Evolutionary conservation across 1,284 basidiomycete species (phyloP).

Genomic region (Puccinia polysora): DNA sequence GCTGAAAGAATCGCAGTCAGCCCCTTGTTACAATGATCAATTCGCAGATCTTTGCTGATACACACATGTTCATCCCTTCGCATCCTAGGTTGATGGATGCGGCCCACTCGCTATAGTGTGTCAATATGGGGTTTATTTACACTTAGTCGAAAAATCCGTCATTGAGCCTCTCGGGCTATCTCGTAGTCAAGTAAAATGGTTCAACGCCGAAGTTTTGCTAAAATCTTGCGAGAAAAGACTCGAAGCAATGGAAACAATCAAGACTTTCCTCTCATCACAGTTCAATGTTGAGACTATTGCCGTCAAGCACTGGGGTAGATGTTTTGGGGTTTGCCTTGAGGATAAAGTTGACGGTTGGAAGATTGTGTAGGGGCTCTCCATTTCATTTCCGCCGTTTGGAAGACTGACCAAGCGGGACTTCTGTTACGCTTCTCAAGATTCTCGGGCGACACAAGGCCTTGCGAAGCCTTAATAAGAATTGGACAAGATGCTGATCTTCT

Average conservation of each 20-base stretch:
- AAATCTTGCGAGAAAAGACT: constrained; percentile 6
- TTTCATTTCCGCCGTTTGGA: too few relatives aligned
- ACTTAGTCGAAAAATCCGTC: constrained; percentile 23
- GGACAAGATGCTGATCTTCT: constrained; percentile 71
- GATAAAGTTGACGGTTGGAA: constrained; percentile 28
- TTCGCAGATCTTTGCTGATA: neutral
- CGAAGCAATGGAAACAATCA: neutral
- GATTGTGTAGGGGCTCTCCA: constrained; percentile 40
- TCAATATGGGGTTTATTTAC: constrained; percentile 41
- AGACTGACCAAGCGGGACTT: too few relatives aligned
- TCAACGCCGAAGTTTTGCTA: constrained; percentile 28
- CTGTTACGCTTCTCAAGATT: too few relatives aligned
- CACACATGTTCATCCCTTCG: neutral
- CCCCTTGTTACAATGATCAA: neutral
- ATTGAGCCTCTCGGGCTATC: constrained; percentile 32
- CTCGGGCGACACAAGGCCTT: constrained; percentile 84
- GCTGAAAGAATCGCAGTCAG: constrained; percentile 67
- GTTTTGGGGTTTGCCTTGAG: constrained; percentile 26
- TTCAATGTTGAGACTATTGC: constrained; percentile 29
- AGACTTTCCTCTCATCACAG: constrained; percentile 3
- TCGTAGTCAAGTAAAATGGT: constrained; percentile 2
- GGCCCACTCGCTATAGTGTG: constrained; percentile 27
- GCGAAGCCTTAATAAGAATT: constrained; percentile 63
- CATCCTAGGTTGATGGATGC: constrained; percentile 13
- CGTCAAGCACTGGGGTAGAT: constrained; percentile 39